Evolutionary conservation across 257 asterid species (phyloP).

Genomic region (Rubia yunnanensis): DNA sequence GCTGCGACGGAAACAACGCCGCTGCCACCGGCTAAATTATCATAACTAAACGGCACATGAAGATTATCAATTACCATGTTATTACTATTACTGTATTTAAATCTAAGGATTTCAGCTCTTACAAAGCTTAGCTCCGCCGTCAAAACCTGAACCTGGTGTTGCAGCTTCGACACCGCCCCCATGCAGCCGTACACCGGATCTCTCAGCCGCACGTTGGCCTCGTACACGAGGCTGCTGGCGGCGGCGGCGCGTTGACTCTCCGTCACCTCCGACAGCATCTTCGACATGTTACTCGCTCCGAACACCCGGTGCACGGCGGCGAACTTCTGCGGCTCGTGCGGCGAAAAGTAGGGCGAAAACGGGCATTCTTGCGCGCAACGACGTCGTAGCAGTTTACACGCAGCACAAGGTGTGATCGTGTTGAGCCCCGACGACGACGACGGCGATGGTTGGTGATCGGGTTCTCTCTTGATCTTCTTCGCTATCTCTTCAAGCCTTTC

Average conservation of each 20-base stretch:
- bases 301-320: constrained; percentile 88
- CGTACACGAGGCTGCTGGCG: constrained; percentile 73
- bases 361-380: constrained; percentile 91
- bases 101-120: constrained; percentile 47
- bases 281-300: constrained; percentile 93
- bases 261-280: constrained; percentile 84
- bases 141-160: constrained; percentile 51
- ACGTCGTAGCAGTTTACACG: constrained; percentile 77
- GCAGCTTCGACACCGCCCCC: constrained; percentile 70
- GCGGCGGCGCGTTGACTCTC: constrained; percentile 76
- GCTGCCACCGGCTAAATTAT: constrained; percentile 15
- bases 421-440: constrained; percentile 21
- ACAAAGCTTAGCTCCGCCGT: constrained; percentile 52
- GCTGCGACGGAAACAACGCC: constrained; percentile 35
- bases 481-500: constrained; percentile 74
- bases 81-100: constrained; percentile 36
- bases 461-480: constrained; percentile 72
- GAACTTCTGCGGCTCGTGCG: constrained; percentile 76
- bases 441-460: not conserved
- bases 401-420: constrained; percentile 83
- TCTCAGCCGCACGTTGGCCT: constrained; percentile 68
- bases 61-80: not conserved
- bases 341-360: constrained; percentile 78
- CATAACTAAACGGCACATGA: constrained; percentile 11
- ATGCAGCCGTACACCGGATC: constrained; percentile 92